A percentile compares a stretch with the other conserved stretches of the same genome.
These are phyloP conservation scores for Alternaria triticina DNA, from an alignment of 2,329 filamentous ascomycete species.

Conservation along the genomic window DNA sequence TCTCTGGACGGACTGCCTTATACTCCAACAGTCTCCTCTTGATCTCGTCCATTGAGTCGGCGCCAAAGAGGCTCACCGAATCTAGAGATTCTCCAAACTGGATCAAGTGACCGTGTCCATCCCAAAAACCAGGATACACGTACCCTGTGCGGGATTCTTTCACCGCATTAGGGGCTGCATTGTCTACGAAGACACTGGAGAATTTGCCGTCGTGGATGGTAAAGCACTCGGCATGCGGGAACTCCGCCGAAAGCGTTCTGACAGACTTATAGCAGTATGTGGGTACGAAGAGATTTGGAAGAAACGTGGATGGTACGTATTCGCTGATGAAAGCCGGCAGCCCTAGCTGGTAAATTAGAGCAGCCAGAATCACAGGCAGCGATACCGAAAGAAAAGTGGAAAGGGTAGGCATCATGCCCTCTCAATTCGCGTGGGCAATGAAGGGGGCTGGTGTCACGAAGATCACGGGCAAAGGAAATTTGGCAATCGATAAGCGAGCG, in stretches of 20 bases:
- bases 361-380: slow-evolving; percentile 32
- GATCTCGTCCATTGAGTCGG: slow-evolving; percentile 62
- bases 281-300: slow-evolving; percentile 32
- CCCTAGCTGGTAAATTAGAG: slow-evolving; percentile 38
- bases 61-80: slow-evolving; percentile 69
- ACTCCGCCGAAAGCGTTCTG: slow-evolving; percentile 49
- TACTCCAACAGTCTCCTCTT: slow-evolving; percentile 61
- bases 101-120: slow-evolving; percentile 72
- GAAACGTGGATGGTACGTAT: slow-evolving; percentile 24
- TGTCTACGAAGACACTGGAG: slow-evolving; percentile 36
- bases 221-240: slow-evolving; percentile 60
- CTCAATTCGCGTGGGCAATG: not conserved
- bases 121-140: slow-evolving; percentile 72
- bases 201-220: slow-evolving; percentile 61
- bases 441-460: not conserved
- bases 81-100: slow-evolving; percentile 72
- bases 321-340: slow-evolving; percentile 24
- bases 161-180: slow-evolving; percentile 23
- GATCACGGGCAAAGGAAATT: not conserved
- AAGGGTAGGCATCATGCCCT: slow-evolving; percentile 29
- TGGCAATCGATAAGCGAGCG: slow-evolving; percentile 7
- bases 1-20: slow-evolving; percentile 56
- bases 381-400: slow-evolving; percentile 29
- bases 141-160: slow-evolving; percentile 52
- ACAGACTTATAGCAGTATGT: slow-evolving; percentile 56